phyloP scores from a whole-genome alignment of 345 rosid species.

The Syzygium grande region DNA sequence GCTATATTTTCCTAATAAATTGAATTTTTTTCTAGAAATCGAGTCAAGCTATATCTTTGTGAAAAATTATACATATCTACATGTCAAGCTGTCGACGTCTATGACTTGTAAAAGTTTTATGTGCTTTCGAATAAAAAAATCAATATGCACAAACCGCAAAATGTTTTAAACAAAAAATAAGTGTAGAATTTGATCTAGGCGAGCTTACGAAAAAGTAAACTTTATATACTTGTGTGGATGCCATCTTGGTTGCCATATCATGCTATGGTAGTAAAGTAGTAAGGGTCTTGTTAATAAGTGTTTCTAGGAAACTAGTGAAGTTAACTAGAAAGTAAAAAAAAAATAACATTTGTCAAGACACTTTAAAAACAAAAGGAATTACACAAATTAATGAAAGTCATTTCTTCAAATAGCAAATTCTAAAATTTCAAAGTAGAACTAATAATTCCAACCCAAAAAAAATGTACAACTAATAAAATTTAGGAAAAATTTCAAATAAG shows the following conservation, averaged over 20 bases:
- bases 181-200: background rate
- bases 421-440: background rate
- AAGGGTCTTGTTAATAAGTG: background rate
- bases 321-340: background rate
- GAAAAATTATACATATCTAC: background rate
- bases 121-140: background rate
- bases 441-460: background rate
- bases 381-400: background rate
- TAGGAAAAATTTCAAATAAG: no score
- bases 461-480: background rate
- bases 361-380: background rate
- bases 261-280: background rate
- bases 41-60: no score
- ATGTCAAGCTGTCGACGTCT: fast-evolving
- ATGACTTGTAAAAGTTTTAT: background rate
- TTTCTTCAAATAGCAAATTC: background rate
- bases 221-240: background rate
- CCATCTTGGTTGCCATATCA: background rate
- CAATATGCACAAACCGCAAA: fast-evolving
- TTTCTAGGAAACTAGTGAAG: background rate
- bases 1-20: no score
- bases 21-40: no score
- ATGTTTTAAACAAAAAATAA: background rate
- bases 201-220: background rate
- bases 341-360: background rate